Conservation (phyloP, 1,284 basidiomycete genomes). For the Papiliotrema flavescens region DNA sequence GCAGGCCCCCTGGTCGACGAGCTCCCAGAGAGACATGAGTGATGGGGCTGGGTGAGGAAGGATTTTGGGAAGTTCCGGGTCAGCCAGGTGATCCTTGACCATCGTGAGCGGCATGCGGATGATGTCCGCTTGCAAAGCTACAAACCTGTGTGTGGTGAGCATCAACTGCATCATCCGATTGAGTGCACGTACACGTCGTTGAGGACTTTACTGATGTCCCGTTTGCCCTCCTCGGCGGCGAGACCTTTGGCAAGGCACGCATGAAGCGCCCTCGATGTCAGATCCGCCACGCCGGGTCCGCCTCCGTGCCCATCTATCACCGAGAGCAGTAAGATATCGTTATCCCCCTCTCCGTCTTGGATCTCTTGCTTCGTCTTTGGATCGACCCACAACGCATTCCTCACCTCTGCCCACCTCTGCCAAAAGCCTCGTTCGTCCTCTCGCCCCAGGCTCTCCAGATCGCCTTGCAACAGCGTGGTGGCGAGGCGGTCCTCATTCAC, state of each 20-base stretch:
- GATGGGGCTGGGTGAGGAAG: conserved; percentile 20
- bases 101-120: conserved; percentile 43
- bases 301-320: conserved; percentile 94
- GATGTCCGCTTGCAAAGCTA: conserved; percentile 54
- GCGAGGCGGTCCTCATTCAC: conserved; percentile 85
- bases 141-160: conserved; percentile 33
- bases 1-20: conserved; percentile 54
- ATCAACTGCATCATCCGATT: not conserved
- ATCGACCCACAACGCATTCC: not conserved
- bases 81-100: not conserved
- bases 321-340: conserved; percentile 76
- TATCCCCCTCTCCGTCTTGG: conserved; percentile 47
- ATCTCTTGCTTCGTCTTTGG: conserved; percentile 1
- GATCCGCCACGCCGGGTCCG: conserved; percentile 66
- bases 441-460: conserved; percentile 1
- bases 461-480: conserved; percentile 59
- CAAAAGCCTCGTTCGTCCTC: conserved; percentile 5
- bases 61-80: not conserved
- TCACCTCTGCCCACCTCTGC: conserved; percentile 1
- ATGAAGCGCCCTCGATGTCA: conserved; percentile 80
- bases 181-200: conserved; percentile 26
- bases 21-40: conserved; percentile 64
- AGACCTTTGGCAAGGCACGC: conserved; percentile 81
- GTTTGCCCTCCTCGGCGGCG: conserved; percentile 48
- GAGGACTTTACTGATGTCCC: conserved; percentile 12